Evolutionary conservation across 192 early-diverging fungal species (phyloP).

Genomic region (Coemansia sp.): DNA sequence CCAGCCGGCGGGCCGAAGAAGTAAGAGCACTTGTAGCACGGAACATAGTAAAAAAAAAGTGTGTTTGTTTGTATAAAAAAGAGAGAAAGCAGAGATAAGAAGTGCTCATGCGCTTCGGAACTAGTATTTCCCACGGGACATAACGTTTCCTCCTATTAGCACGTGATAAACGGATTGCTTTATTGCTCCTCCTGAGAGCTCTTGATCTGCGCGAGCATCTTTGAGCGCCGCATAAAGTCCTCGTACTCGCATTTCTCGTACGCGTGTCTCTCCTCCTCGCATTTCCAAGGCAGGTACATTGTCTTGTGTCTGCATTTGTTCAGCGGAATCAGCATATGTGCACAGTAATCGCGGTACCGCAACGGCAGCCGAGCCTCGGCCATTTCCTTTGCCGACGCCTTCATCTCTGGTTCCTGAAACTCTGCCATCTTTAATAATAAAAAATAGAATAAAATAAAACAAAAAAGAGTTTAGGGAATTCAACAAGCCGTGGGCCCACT

Average conservation of each 20-base stretch:
- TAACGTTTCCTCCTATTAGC: background rate
- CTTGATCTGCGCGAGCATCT: constrained; percentile 49
- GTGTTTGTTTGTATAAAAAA: background rate
- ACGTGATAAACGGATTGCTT: constrained; percentile 3
- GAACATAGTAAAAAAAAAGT: constrained; percentile 1
- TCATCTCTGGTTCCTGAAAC: constrained; percentile 65
- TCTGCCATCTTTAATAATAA: constrained; percentile 30
- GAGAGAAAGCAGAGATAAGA: background rate
- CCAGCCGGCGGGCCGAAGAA: constrained; percentile 5
- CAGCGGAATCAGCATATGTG: constrained; percentile 84
- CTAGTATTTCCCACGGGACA: background rate
- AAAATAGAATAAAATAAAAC: background rate
- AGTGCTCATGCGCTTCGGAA: background rate
- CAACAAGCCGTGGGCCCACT: background rate
- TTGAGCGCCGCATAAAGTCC: constrained; percentile 62
- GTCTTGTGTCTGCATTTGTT: constrained; percentile 89
- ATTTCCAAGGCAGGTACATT: constrained; percentile 92
- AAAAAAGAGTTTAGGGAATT: background rate
- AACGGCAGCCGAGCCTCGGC: constrained; percentile 78
- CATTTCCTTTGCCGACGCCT: constrained; percentile 87
- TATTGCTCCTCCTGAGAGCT: constrained; percentile 21
- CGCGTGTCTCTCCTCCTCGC: constrained; percentile 80
- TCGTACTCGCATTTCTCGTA: constrained; percentile 98
- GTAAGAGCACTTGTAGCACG: background rate
- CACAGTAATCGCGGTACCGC: constrained; percentile 91